A percentile compares a stretch with the other conserved stretches of the same genome.
Conservation (phyloP, 2,329 filamentous ascomycete species). For the Aureobasidium vineae region DNA sequence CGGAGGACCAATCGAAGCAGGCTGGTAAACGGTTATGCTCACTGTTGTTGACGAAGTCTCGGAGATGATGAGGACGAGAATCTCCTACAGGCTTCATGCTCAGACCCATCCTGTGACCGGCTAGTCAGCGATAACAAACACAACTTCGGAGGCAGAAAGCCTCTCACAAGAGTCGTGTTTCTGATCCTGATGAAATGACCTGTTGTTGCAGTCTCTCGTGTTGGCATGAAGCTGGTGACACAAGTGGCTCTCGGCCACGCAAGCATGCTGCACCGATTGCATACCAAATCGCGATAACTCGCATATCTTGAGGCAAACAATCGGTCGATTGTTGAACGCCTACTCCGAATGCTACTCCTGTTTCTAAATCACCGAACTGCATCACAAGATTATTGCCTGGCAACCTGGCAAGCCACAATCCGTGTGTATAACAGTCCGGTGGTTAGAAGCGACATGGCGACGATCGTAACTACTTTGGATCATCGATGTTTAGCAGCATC, state of each 20-base stretch:
- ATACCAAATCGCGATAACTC: background rate
- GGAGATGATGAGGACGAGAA: background rate
- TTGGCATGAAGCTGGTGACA: background rate
- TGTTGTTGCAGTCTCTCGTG: background rate
- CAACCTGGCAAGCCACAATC: conserved; percentile 1
- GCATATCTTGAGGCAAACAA: background rate
- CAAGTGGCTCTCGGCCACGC: background rate
- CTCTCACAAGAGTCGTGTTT: background rate
- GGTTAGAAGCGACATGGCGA: background rate
- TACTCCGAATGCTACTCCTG: too few species aligned
- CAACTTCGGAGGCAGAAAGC: background rate
- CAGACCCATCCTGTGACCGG: too few species aligned
- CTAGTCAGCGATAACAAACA: too few species aligned
- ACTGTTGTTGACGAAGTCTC: background rate
- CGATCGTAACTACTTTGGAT: background rate
- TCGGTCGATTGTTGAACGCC: conserved; percentile 9
- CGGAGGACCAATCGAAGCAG: too few species aligned
- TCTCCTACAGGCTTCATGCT: too few species aligned
- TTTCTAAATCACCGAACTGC: background rate
- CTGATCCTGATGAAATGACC: background rate
- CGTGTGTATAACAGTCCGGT: conserved; percentile 5
- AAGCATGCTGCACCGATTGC: background rate
- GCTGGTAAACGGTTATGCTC: background rate
- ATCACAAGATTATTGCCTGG: background rate
- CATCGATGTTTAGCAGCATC: background rate